Percentiles rank a stretch among this genome's conserved stretches.
Evolutionary conservation across 495 filamentous ascomycete species (phyloP).

Genomic region (Elasticomyces elasticus): DNA sequence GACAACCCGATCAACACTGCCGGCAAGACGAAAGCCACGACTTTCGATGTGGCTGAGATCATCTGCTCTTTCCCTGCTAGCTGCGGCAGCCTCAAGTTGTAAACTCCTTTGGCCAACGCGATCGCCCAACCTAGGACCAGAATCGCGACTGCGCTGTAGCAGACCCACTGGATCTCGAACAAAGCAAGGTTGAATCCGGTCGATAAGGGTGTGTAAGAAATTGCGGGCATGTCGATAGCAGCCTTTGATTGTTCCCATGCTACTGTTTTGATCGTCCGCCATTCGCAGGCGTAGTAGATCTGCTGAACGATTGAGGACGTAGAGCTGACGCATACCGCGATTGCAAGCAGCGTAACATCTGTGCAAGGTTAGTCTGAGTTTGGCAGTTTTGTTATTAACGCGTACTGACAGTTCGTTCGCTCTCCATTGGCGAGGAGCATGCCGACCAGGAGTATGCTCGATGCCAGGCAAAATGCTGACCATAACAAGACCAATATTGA

Average conservation of each 20-base stretch:
- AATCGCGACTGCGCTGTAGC: neutral
- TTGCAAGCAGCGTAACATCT: slow-evolving; percentile 1
- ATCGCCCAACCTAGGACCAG: slow-evolving; percentile 6
- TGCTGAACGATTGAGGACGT: slow-evolving; percentile 7
- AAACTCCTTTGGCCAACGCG: slow-evolving; percentile 5
- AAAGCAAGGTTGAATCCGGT: slow-evolving; percentile 5
- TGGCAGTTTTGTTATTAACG: neutral
- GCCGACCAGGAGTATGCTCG: neutral
- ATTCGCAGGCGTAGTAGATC: slow-evolving; percentile 7
- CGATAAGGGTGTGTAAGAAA: neutral
- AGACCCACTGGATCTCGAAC: slow-evolving; percentile 1
- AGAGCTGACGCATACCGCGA: neutral
- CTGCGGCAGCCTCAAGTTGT: neutral
- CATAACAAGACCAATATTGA: neutral
- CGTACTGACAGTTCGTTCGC: neutral
- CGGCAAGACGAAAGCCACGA: neutral
- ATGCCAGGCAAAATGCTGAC: neutral
- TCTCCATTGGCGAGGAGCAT: slow-evolving; percentile 1
- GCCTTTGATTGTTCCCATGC: neutral
- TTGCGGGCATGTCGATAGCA: neutral
- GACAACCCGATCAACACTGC: slow-evolving; percentile 1
- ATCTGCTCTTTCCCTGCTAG: neutral
- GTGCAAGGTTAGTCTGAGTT: neutral
- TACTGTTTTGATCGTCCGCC: neutral
- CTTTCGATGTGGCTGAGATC: neutral